Base-by-base conservation (phyloP, 2,329 filamentous ascomycete species). In the Thielaviopsis ethacetica region DNA sequence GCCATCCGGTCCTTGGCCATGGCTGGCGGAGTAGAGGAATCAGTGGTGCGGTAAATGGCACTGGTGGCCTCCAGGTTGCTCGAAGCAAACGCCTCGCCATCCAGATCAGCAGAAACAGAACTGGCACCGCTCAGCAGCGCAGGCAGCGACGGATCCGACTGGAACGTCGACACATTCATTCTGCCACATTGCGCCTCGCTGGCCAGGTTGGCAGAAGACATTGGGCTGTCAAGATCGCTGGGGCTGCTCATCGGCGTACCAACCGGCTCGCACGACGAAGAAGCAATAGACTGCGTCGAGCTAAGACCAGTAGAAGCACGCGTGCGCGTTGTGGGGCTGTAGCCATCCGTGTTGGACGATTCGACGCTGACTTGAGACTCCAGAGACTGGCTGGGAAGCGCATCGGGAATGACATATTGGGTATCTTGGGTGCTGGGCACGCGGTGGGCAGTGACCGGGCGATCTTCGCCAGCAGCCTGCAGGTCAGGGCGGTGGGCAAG, bases 71-170 rank as follows among this genome's bases (percentile, higher is more conserved):
- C 71, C 6, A 78, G 70, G 5, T 74, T 76, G 10, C 77, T 78
- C 22, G 70, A 72, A 58, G 75, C 70, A 2, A 83, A 70, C 47
- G 82, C 79, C 54, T 84, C 82, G 1, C 76, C 79, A 62, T 85
- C 82, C 22, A 77, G 71, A 63, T 84, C 82, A 0, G 78, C 80
- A 15, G 80, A 84, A 10, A 84, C 75, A 2, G 82, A 85, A 65
- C 81, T 83, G 9, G 81, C 79, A 12, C 81, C 79, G 59, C 81
- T 84, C 12, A 84, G 72, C 7, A 84, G 70, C 6, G 81, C 81
- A 12, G 82, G 82, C 2, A 85, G 69, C 5, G 82, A 85, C 0
- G 81, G 81, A 57, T 84, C 81, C 2, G 81, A 84, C 59, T 79
- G 79, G 66, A 82, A 83, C 2, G 71, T 72, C 17, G 77, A 65